phyloP scores from a whole-genome alignment of 2,329 filamentous ascomycete species.

The Sclerotiophoma versabilis region DNA sequence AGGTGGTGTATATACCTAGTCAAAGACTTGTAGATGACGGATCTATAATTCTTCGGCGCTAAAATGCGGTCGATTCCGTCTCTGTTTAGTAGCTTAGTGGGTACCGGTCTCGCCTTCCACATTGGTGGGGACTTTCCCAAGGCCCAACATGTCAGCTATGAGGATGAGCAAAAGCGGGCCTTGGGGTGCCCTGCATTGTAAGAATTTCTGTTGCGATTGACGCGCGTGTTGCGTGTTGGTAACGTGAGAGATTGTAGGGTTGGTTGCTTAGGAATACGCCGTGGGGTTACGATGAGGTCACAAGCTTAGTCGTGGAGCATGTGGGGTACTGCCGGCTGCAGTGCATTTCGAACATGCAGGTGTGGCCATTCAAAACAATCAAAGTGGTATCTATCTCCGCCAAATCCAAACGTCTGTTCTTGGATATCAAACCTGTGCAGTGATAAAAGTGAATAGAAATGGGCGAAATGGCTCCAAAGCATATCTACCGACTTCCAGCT shows the following conservation, averaged over 20 bases:
- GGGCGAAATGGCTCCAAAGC: not conserved
- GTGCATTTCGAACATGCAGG: not conserved
- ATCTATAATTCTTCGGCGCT: slow-evolving; percentile 38
- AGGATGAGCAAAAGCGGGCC: slow-evolving; percentile 2
- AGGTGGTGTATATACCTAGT: slow-evolving; percentile 30
- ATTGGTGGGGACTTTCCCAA: slow-evolving; percentile 25
- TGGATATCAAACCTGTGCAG: not conserved
- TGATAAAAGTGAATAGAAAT: not conserved
- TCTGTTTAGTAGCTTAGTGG: slow-evolving; percentile 25
- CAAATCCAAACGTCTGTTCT: not conserved
- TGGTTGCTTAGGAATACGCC: slow-evolving; percentile 21
- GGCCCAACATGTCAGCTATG: slow-evolving; percentile 8
- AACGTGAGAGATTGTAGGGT: slow-evolving; percentile 15
- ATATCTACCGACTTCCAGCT: not conserved
- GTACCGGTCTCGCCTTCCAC: slow-evolving; percentile 33
- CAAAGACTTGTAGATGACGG: slow-evolving; percentile 34
- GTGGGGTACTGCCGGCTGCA: slow-evolving; percentile 1
- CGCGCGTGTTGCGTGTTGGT: slow-evolving; percentile 21
- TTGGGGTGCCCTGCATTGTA: not conserved
- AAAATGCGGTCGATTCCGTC: slow-evolving; percentile 28
- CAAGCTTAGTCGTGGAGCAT: slow-evolving; percentile 13
- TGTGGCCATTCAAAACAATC: not conserved
- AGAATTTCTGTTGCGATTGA: slow-evolving; percentile 7
- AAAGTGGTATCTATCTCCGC: slow-evolving; percentile 3
- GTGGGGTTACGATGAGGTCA: slow-evolving; percentile 30